Conservation (phyloP, 352 stramenopile species). For the Globisporangium polare region DNA sequence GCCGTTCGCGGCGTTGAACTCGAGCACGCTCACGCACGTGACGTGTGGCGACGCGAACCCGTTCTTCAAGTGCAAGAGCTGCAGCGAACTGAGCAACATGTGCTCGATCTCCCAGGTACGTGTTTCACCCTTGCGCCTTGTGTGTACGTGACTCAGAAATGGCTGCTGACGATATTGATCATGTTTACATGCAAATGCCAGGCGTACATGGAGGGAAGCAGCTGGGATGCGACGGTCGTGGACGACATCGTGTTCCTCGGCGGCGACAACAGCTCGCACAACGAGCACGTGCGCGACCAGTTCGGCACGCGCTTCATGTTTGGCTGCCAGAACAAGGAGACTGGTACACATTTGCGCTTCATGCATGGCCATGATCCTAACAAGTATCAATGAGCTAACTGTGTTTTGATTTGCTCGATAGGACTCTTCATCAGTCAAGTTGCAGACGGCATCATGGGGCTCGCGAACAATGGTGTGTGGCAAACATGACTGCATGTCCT, state of each 20-base stretch:
- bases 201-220: slow-evolving; percentile 86
- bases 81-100: slow-evolving; percentile 27
- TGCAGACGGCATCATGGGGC: slow-evolving; percentile 81
- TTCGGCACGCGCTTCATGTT: slow-evolving; percentile 81
- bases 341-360: slow-evolving; percentile 20
- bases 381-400: too few species aligned
- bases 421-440: slow-evolving; percentile 80
- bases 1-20: slow-evolving; percentile 53
- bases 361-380: too few species aligned
- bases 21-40: slow-evolving; percentile 66
- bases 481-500: neutral
- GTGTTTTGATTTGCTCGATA: neutral
- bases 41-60: slow-evolving; percentile 39
- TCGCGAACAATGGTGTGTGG: slow-evolving; percentile 54
- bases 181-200: slow-evolving; percentile 16
- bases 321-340: slow-evolving; percentile 75
- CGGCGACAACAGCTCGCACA: slow-evolving; percentile 44
- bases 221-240: slow-evolving; percentile 74
- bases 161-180: neutral
- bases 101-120: slow-evolving; percentile 59
- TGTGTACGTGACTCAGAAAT: neutral
- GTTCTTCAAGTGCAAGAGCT: slow-evolving; percentile 63
- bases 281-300: slow-evolving; percentile 45
- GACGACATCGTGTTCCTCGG: slow-evolving; percentile 79
- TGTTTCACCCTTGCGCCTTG: neutral